Base-by-base conservation (phyloP, 306 rosid species). In the Fagus sylvatica region DNA sequence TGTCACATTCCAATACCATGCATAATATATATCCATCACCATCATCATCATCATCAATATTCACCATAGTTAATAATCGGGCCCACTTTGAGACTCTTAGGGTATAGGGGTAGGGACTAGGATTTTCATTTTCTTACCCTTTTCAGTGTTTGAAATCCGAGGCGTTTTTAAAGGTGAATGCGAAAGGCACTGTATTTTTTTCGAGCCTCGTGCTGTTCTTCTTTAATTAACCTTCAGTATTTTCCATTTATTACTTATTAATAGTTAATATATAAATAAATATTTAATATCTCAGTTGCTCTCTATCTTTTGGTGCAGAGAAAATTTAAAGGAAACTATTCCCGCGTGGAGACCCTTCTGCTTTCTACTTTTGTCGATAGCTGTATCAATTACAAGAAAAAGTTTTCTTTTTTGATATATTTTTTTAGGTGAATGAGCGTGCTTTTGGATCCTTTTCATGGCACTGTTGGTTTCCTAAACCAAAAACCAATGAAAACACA, bases 121-220 rank as follows among this genome's bases (percentile, higher is more conserved):
- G 28, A 5, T 37, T 39, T 37, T 64, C 19, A 5, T 16, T 37
- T 36, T 15, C 12, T 65, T 65, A 2, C 48, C 82, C 84, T 78
- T 83, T 86, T 81, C 81, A 83, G 78, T 33, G 78, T 74, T 80
- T 81, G 82, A 78, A 83, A 78, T 78, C 59, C 74, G 80, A 78
- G 82, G 87, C 61, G 41, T 75, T 85, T 37, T 75, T 73, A 81
- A 82, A 81, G 84, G 53, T 83, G 80, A 86, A 69, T 75, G 86
- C 80, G 84, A 81, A 79, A 76, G 88, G 33, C 60, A 69, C 79
- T 71, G 81, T 74, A 6, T 69, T 77, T 22, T 22, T 22, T 80
- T 86, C 79, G 87, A 86, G 81, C 87, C 79, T 83, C 87, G 83
- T 65, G 85, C 85, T 81, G 36, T 49, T 48, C 69, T 59, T 32